These are phyloP conservation scores for Erysimum cheiranthoides DNA, from an alignment of 345 rosid species.

Conservation along the genomic window DNA sequence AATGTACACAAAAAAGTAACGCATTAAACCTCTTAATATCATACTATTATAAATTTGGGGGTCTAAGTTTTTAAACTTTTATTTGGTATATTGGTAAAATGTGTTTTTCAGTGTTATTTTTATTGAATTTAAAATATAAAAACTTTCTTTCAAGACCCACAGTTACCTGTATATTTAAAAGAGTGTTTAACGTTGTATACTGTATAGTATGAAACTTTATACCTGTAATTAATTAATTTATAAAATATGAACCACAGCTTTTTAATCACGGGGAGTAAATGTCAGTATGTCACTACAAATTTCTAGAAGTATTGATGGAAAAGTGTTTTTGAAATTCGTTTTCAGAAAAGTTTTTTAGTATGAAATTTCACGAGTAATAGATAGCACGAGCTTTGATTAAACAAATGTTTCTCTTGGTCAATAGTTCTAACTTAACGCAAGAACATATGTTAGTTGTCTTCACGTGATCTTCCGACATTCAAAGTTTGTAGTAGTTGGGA, in stretches of 20 bases:
- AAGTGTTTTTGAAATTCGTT: slow-evolving; percentile 11
- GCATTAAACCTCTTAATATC: not conserved
- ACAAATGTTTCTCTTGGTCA: slow-evolving; percentile 14
- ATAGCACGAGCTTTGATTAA: not conserved
- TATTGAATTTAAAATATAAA: not conserved
- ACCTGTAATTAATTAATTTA: not conserved
- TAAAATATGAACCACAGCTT: not conserved
- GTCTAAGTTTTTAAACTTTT: not conserved
- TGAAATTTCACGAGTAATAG: not conserved
- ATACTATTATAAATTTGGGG: not conserved
- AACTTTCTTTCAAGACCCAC: not conserved
- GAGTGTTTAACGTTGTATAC: not conserved
- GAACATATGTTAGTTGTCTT: slow-evolving; percentile 36
- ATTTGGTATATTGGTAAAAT: too few species aligned
- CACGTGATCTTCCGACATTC: slow-evolving; percentile 46
- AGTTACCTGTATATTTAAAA: not conserved
- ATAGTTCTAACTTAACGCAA: slow-evolving; percentile 22
- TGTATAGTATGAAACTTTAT: slow-evolving; percentile 1
- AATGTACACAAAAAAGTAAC: not conserved
- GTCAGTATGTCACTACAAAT: not conserved
- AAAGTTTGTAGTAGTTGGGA: slow-evolving; percentile 30
- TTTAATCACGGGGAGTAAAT: slow-evolving; percentile 1
- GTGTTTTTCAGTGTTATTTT: not conserved
- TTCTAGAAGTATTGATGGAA: not conserved
- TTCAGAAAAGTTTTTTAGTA: not conserved